Conservation (phyloP, 352 stramenopile species). For the Phytophthora kernoviae region DNA sequence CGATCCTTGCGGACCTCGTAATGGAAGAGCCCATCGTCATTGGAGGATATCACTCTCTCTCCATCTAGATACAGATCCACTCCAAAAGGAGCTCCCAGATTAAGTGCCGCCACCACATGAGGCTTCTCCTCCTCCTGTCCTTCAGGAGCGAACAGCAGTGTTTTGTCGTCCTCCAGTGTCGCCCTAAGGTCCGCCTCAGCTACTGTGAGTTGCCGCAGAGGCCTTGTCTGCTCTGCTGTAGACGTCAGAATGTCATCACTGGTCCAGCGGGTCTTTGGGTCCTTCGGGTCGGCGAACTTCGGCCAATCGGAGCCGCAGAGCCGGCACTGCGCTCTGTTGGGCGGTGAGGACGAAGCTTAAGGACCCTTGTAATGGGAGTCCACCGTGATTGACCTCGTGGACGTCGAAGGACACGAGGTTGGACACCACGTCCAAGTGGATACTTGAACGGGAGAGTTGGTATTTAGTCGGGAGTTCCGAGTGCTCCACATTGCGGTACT, state of each 20-base stretch:
- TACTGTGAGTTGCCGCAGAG: constrained; percentile 39
- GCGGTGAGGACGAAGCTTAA: constrained; percentile 61
- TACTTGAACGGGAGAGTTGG: constrained; percentile 38
- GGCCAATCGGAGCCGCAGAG: constrained; percentile 57
- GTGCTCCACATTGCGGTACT: constrained; percentile 49
- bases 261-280: constrained; percentile 65
- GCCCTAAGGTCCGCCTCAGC: constrained; percentile 42
- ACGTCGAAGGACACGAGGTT: constrained; percentile 59
- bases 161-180: constrained; percentile 17
- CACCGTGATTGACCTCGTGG: constrained; percentile 26
- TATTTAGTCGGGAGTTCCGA: constrained; percentile 27
- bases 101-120: constrained; percentile 56
- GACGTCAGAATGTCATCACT: constrained; percentile 52
- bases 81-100: constrained; percentile 48
- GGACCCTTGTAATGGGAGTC: constrained; percentile 40
- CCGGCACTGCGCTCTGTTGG: constrained; percentile 39
- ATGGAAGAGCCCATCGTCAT: constrained; percentile 71
- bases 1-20: constrained; percentile 84
- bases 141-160: constrained; percentile 44
- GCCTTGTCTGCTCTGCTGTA: constrained; percentile 36
- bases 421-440: constrained; percentile 26
- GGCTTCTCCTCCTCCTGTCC: constrained; percentile 6
- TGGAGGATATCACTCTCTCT: constrained; percentile 68
- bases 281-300: constrained; percentile 53
- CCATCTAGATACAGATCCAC: constrained; percentile 72